Evolutionary conservation across 2,329 filamentous ascomycete genomes (phyloP), one percentile per base, ranked within the genome.

Genomic region (Periconia digitata): DNA sequence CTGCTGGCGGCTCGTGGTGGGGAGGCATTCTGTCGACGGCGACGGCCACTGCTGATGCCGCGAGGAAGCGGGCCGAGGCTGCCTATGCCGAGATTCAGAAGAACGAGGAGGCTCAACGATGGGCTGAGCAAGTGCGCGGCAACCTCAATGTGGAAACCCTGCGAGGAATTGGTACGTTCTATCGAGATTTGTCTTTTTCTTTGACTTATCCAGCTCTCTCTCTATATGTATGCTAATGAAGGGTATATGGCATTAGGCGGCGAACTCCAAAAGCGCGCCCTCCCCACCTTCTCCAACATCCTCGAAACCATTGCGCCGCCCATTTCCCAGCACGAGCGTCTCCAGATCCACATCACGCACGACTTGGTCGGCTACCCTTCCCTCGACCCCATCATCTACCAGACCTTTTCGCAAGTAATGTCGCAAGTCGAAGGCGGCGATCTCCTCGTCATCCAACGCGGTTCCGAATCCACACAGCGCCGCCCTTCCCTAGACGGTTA

Each of bases 381-480:
- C 16, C 84, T 99, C 60, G 92, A 97, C 69, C 91, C 92, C 16
- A 82, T 96, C 46, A 90, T 97, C 62, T 90, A 97, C 74, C 82
- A 83, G 49, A 91, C 94, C 55, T 99, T 99, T 76, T 88, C 88
- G 46, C 86, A 91, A 44, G 92, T 99, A 64, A 99, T 99, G 94
- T 84, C 91, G n/a, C 94, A 99, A 75, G 94, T 99, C 39, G 94
- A 99, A 74, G 94, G 94, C 56, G 94, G 94, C 46, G 94, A 97
- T 64, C 80, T 99, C 16, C 81, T 97, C 45, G 94, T 99, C 46
- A 85, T 97, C 51, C 94, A 99, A 74, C 89, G 92, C 32, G 94
- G 94, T 17, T 88, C 90, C 52, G 94, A 97, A 73, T 89, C 86
- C 41, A 83, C 85, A 40, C 85, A 84, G 23, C 85, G 85, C 39